Evolutionary conservation across 805 yeast species (phyloP).

Genomic region (Nakazawaea populi): DNA sequence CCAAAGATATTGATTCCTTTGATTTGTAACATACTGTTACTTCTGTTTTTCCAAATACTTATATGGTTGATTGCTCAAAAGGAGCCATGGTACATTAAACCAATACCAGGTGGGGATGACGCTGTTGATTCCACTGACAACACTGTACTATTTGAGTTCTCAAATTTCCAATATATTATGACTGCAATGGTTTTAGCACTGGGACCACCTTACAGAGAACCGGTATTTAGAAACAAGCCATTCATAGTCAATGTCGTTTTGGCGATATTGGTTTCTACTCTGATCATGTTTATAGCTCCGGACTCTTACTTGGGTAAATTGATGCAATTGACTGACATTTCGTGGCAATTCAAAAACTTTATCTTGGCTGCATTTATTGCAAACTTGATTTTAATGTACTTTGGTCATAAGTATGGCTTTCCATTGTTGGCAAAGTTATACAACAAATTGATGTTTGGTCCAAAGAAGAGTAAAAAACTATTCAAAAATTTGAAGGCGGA

Average conservation of each 20-base stretch:
- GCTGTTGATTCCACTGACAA: constrained; percentile 87
- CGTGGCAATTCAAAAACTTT: constrained; percentile 42
- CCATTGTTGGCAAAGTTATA: constrained; percentile 30
- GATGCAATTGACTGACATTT: constrained; percentile 69
- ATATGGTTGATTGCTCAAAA: constrained; percentile 58
- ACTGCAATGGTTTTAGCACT: constrained; percentile 79
- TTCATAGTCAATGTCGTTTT: constrained; percentile 57
- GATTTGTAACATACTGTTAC: constrained; percentile 64
- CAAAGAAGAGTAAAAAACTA: constrained; percentile 22
- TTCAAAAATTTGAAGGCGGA: constrained; percentile 32
- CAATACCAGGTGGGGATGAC: constrained; percentile 76
- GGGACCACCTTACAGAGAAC: constrained; percentile 91
- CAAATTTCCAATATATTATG: constrained; percentile 86
- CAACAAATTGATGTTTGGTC: constrained; percentile 28
- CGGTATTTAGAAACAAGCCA: constrained; percentile 60
- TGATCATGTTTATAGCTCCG: constrained; percentile 49
- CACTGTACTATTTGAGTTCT: constrained; percentile 71
- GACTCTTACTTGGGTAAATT: constrained; percentile 53
- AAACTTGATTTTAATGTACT: constrained; percentile 43
- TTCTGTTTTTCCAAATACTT: constrained; percentile 57
- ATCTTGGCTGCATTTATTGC: constrained; percentile 39
- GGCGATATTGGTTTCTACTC: constrained; percentile 43
- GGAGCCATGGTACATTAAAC: constrained; percentile 72
- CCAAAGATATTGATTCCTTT: constrained; percentile 82
- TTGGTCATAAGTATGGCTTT: constrained; percentile 41